These are phyloP conservation scores for Pseudomonodictys pantanalensis DNA, from an alignment of 495 filamentous ascomycete species.

Conservation along the genomic window DNA sequence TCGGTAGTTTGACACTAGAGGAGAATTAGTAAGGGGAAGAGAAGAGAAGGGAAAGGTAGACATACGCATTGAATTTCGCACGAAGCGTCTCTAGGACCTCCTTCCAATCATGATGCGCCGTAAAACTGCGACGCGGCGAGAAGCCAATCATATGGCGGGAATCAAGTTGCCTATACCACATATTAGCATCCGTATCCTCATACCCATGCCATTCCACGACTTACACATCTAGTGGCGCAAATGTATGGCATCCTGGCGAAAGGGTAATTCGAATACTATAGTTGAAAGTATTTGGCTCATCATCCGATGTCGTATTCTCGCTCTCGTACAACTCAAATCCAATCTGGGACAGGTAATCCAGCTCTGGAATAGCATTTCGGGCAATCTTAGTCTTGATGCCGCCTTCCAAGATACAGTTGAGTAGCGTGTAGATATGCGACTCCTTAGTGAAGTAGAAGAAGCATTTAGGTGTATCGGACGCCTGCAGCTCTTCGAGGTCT, in stretches of 20 bases:
- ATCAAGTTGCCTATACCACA: constrained; percentile 64
- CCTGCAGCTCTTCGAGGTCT: constrained; percentile 96
- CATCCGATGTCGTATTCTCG: constrained; percentile 60
- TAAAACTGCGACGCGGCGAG: constrained; percentile 81
- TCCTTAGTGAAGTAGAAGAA: constrained; percentile 99
- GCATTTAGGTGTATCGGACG: constrained; percentile 84
- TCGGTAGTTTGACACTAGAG: constrained; percentile 83
- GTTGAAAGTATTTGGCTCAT: constrained; percentile 66
- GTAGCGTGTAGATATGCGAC: constrained; percentile 93
- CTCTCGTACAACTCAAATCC: constrained; percentile 97
- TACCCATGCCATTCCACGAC: background rate
- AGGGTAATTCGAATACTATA: constrained; percentile 97
- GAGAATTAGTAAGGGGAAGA: background rate
- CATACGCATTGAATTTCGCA: constrained; percentile 91
- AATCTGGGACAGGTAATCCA: constrained; percentile 97
- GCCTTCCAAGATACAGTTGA: constrained; percentile 97
- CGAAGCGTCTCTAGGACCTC: constrained; percentile 88
- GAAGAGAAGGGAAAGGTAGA: constrained; percentile 21
- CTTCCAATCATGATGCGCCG: constrained; percentile 93
- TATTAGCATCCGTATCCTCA: background rate
- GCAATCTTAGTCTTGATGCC: constrained; percentile 91
- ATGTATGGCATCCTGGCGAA: constrained; percentile 91
- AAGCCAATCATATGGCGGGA: constrained; percentile 92
- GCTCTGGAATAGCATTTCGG: constrained; percentile 87
- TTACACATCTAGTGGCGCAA: constrained; percentile 84